Base-by-base conservation (phyloP, 2,329 filamentous ascomycete species). In the Phialemonium atrogriseum region DNA sequence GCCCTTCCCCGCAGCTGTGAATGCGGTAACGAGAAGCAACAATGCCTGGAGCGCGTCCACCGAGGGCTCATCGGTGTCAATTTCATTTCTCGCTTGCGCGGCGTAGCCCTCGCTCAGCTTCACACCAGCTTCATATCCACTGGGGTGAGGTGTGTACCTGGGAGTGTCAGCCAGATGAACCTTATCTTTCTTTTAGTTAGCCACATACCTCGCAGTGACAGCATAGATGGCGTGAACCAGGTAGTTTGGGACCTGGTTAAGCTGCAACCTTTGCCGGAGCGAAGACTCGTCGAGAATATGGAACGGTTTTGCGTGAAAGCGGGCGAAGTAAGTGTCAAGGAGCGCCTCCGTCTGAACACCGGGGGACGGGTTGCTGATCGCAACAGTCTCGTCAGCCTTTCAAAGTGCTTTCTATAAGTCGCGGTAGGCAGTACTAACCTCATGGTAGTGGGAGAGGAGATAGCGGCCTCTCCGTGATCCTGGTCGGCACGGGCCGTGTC, bases 271-370 rank as follows among this genome's bases (percentile, higher is more conserved):
- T 55, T 88, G 83, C 34, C 85, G 70, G 8, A 83, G 78, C 0
- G 72, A 75, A 1, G 77, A 66, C 55, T 94, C 85, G 48, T 93
- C 84, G 4, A 94, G 64, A 31, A 93, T 79, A 48, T 84, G 77
- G 43, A 82, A 91, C 2, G 85, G 84, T 49, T 87, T 89, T 30
- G 80, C 81, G 51, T 94, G 85, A 23, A 88, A 75, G 30, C 82
- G 73, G 14, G 68, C 61, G 51, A 94, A 93, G 53, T 88, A 94
- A 5, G 79, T 80, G 47, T 93, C 80, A 18, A 93, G 62, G 17
- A 87, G 62, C 1, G 69, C 60, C 46, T 84, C 77, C 1, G 71
- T 67, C 30, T 73, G 67, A 11, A 75, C 59, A 2, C 40, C 44
- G 6, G 60, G 60, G 3, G 68, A 62, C 27, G 59, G 56, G 32